A percentile compares a stretch with the other conserved stretches of the same genome.
phyloP scores from a whole-genome alignment of 306 rosid genomes.

The Erythrophleum fordii region DNA sequence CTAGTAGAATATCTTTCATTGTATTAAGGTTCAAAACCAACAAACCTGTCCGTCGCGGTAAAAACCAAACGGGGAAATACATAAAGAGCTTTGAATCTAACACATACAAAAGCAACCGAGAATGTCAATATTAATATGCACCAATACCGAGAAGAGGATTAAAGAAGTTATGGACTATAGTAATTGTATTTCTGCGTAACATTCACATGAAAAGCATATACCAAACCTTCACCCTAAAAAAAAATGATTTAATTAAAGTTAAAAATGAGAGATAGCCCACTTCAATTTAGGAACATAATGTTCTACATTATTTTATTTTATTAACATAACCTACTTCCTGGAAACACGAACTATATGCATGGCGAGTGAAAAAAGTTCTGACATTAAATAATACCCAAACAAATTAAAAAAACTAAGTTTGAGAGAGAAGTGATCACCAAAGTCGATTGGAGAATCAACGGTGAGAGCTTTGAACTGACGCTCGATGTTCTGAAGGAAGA shows the following conservation, averaged over 20 bases:
- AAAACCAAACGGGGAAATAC: conserved; percentile 38
- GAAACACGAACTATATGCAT: conserved; percentile 43
- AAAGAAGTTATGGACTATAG: not conserved
- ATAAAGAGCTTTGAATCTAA: conserved; percentile 28
- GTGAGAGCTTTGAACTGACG: conserved; percentile 81
- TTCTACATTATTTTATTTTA: not conserved
- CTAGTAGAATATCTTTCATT: not conserved
- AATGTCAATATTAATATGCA: conserved; percentile 28
- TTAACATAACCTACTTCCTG: conserved; percentile 23
- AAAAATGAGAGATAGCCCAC: conserved; percentile 24
- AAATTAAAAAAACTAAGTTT: not conserved
- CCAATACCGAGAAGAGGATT: conserved; percentile 41
- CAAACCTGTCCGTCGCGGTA: conserved; percentile 2
- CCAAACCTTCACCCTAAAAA: conserved; percentile 14
- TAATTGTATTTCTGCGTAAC: not conserved
- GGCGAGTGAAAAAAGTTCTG: not conserved
- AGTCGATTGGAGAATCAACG: conserved; percentile 58
- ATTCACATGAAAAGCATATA: not conserved
- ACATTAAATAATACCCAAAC: not conserved
- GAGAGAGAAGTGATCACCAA: conserved; percentile 45
- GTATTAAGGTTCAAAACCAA: conserved; percentile 31
- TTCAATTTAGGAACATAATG: conserved; percentile 1
- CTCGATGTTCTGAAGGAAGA: conserved; percentile 82
- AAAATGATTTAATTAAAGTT: not conserved
- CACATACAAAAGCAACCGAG: conserved; percentile 17